Evolutionary conservation across 2,329 filamentous ascomycete species (phyloP).

Genomic region (Cylindrodendrum hubeiense): DNA sequence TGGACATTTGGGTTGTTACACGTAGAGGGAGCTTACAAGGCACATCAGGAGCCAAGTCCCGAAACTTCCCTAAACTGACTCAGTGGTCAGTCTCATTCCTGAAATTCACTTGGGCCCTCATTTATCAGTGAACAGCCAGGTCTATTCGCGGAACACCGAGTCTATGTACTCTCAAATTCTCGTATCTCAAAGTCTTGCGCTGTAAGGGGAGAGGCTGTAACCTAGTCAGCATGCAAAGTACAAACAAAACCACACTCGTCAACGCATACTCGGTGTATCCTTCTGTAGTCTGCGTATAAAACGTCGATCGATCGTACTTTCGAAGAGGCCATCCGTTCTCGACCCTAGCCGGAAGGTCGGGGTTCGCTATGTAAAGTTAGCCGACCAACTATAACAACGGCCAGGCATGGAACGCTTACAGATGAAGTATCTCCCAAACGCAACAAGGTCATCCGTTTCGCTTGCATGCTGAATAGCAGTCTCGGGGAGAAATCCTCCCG

Average conservation of each 20-base stretch:
- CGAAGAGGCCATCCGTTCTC: slow-evolving; percentile 39
- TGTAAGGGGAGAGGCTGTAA: slow-evolving; percentile 33
- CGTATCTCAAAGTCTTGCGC: slow-evolving; percentile 17
- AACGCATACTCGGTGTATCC: slow-evolving; percentile 39
- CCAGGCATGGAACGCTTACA: slow-evolving; percentile 18
- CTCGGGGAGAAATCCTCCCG: slow-evolving; percentile 50
- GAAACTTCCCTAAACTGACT: no score
- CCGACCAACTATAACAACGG: background rate
- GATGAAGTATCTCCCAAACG: slow-evolving; percentile 50
- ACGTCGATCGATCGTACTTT: slow-evolving; percentile 37
- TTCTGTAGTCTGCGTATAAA: slow-evolving; percentile 34
- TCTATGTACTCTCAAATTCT: background rate
- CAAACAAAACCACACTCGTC: background rate
- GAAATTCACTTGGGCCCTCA: background rate
- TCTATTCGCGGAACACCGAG: background rate
- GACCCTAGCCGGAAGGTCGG: slow-evolving; percentile 41
- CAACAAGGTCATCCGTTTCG: slow-evolving; percentile 49
- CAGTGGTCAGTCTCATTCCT: background rate
- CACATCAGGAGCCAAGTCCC: no score
- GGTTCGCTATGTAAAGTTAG: slow-evolving; percentile 37
- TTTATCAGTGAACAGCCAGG: background rate
- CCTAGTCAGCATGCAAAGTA: slow-evolving; percentile 7
- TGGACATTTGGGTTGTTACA: no score
- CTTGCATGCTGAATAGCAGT: slow-evolving; percentile 46
- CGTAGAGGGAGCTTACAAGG: no score